phyloP scores from a whole-genome alignment of 2,329 filamentous ascomycete species.

The Fusarium sp. region DNA sequence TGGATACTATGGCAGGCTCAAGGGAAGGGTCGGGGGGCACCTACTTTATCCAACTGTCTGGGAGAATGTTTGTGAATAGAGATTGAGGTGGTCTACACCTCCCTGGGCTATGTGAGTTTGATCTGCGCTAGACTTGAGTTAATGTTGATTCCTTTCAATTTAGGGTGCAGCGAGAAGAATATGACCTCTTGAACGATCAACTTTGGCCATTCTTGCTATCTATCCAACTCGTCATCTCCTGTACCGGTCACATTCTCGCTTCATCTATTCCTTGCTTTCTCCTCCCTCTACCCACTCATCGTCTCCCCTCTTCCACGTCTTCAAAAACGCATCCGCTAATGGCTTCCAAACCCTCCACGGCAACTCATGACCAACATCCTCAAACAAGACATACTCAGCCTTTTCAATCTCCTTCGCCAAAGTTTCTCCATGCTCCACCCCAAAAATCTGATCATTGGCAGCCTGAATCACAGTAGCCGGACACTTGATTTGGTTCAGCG shows the following conservation, averaged over 20 bases:
- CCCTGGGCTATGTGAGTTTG: background rate
- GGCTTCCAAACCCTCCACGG: conserved; percentile 24
- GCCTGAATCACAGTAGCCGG: conserved; percentile 46
- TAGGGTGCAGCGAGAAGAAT: background rate
- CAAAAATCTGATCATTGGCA: conserved; percentile 46
- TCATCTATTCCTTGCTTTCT: background rate
- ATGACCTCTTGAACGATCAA: background rate
- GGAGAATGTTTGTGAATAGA: background rate
- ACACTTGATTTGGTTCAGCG: conserved; percentile 38
- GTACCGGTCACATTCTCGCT: background rate
- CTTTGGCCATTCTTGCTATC: too few species aligned
- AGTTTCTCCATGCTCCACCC: conserved; percentile 40
- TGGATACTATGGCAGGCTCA: background rate
- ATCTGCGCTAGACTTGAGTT: background rate
- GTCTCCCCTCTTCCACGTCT: conserved; percentile 21
- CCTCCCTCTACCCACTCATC: background rate
- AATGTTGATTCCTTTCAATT: background rate
- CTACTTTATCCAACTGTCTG: too few species aligned
- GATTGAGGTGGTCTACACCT: background rate
- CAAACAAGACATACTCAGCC: conserved; percentile 38
- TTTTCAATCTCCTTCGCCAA: conserved; percentile 38
- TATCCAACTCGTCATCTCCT: background rate
- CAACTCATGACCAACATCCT: conserved; percentile 39
- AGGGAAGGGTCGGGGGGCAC: too few species aligned
- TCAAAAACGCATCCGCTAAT: background rate